Evolutionary conservation across 306 rosid species (phyloP).

Genomic region (Myrica gale): DNA sequence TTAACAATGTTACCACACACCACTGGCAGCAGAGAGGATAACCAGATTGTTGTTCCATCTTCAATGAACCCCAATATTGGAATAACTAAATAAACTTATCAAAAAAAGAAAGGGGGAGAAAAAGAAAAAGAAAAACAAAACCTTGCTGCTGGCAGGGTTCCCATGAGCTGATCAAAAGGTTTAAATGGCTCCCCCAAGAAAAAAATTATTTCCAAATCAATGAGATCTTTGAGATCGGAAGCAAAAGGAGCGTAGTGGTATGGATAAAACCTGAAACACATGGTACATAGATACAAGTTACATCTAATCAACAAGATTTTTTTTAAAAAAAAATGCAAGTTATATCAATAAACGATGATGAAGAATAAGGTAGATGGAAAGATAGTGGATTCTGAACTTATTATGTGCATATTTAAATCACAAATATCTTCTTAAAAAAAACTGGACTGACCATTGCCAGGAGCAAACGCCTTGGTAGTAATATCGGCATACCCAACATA

Average conservation of each 20-base stretch:
- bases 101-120: neutral
- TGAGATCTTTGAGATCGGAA: conserved; percentile 79
- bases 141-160: conserved; percentile 97
- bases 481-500: conserved; percentile 96
- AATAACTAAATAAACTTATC: conserved; percentile 22
- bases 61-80: conserved; percentile 19
- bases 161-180: conserved; percentile 99
- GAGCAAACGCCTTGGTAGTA: conserved; percentile 98
- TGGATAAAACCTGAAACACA: conserved; percentile 84
- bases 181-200: conserved; percentile 83
- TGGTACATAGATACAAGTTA: conserved; percentile 20
- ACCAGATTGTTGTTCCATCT: neutral
- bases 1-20: conserved; percentile 7
- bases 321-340: no score
- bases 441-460: conserved; percentile 76
- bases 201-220: conserved; percentile 86
- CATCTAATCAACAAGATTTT: conserved; percentile 7
- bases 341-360: neutral
- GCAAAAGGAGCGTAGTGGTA: conserved; percentile 99
- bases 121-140: conserved; percentile 29
- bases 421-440: neutral
- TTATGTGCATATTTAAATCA: neutral
- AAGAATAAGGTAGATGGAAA: no score
- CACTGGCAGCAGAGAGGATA: conserved; percentile 1
- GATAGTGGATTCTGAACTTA: neutral